phyloP scores from a whole-genome alignment of 2,329 filamentous ascomycete species.

The Fusarium nodosum region DNA sequence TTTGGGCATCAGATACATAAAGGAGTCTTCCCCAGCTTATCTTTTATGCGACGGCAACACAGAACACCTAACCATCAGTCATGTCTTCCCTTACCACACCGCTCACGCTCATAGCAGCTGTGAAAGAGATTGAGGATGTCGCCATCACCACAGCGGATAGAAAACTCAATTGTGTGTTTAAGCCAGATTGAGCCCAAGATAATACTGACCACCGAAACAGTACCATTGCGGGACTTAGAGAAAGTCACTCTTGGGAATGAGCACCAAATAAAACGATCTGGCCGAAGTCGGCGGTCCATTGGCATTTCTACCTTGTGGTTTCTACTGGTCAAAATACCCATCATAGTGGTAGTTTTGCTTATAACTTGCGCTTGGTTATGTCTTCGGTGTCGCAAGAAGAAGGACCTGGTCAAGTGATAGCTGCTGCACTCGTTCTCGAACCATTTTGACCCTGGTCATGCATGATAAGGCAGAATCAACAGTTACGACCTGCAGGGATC shows the following conservation, averaged over 20 bases:
- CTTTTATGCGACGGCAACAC: neutral
- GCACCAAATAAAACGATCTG: neutral
- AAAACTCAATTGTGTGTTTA: neutral
- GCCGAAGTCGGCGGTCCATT: neutral
- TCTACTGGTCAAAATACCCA: constrained; percentile 8
- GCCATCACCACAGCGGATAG: constrained; percentile 6
- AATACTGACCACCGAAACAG: neutral
- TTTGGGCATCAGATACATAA: neutral
- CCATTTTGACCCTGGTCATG: neutral
- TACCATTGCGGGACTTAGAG: neutral
- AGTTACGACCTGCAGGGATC: neutral
- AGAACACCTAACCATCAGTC: neutral
- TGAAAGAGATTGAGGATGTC: constrained; percentile 11
- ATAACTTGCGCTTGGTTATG: constrained; percentile 5
- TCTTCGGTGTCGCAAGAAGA: constrained; percentile 2
- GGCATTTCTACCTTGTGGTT: constrained; percentile 7
- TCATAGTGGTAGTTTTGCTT: neutral
- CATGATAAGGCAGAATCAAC: neutral
- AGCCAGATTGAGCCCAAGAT: neutral
- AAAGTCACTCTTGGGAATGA: neutral
- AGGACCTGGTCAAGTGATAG: neutral
- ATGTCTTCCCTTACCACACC: constrained; percentile 7
- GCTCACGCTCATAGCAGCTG: constrained; percentile 6
- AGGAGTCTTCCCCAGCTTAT: neutral
- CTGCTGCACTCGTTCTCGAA: neutral